A percentile compares a stretch with the other conserved stretches of the same genome.
Evolutionary conservation across 176 grass and related monocot species (phyloP).

Genomic region (Oryza rufipogon): DNA sequence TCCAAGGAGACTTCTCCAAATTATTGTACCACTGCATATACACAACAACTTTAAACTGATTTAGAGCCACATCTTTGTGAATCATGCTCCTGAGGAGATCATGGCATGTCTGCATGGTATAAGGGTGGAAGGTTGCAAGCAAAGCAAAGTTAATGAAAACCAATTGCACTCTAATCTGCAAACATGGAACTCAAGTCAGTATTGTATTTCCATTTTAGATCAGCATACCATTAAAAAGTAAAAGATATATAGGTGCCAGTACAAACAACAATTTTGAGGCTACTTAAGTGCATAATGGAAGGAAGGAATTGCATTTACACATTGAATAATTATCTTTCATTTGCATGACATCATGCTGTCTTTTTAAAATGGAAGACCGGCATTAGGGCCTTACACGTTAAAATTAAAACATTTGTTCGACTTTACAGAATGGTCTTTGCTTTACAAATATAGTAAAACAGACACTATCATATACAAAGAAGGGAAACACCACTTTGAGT

Average conservation of each 20-base stretch:
- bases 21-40: constrained; percentile 37
- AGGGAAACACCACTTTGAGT: background rate
- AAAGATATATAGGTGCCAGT: background rate
- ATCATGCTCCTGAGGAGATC: constrained; percentile 29
- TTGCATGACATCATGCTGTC: constrained; percentile 1
- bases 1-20: background rate
- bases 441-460: constrained; percentile 23
- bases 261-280: background rate
- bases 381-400: background rate
- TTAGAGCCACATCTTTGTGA: constrained; percentile 36
- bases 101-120: constrained; percentile 21
- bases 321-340: constrained; percentile 13
- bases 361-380: background rate
- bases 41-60: constrained; percentile 13
- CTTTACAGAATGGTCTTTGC: constrained; percentile 8
- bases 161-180: background rate
- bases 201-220: constrained; percentile 4
- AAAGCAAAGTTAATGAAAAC: background rate
- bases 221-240: background rate
- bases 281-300: background rate
- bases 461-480: background rate
- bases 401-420: constrained; percentile 2
- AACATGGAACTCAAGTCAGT: constrained; percentile 15
- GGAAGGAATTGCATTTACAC: background rate
- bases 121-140: constrained; percentile 1